phyloP scores from a whole-genome alignment of 805 yeast genomes.

The Zygotorulaspora chibaensis region DNA sequence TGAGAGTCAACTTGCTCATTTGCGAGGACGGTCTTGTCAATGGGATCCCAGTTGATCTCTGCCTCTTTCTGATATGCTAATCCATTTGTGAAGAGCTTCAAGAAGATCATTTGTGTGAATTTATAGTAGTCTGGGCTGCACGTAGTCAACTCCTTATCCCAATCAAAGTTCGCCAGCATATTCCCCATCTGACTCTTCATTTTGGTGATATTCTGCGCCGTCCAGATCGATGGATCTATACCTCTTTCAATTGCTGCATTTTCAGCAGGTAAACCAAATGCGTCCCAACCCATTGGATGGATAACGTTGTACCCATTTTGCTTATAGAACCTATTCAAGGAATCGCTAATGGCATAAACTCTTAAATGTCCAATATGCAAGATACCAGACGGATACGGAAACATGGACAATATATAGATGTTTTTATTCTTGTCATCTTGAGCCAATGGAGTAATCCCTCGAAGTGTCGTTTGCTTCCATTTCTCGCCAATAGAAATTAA shows the following conservation, averaged over 20 bases:
- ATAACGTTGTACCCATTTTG: conserved; percentile 73
- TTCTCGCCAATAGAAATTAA: conserved; percentile 23
- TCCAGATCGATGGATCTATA: conserved; percentile 80
- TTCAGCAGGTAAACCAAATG: conserved; percentile 97
- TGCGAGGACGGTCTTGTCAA: conserved; percentile 91
- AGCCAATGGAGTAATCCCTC: conserved; percentile 11
- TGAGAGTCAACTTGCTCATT: conserved; percentile 92
- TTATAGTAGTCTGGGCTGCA: conserved; percentile 83
- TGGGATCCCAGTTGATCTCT: conserved; percentile 96
- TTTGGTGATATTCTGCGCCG: conserved; percentile 66
- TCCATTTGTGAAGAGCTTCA: conserved; percentile 67
- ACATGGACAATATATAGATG: conserved; percentile 72
- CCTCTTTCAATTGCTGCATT: conserved; percentile 92
- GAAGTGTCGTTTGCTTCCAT: conserved; percentile 27
- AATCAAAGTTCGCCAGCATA: conserved; percentile 85
- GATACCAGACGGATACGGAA: conserved; percentile 93
- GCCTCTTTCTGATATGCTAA: conserved; percentile 83
- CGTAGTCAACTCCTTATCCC: conserved; percentile 88
- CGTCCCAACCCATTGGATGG: conserved; percentile 99
- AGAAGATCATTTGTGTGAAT: conserved; percentile 86
- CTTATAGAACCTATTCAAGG: conserved; percentile 70
- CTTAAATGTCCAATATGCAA: conserved; percentile 93
- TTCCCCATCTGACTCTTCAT: conserved; percentile 79
- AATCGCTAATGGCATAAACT: conserved; percentile 88
- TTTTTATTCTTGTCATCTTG: conserved; percentile 10